Base-by-base conservation (phyloP, 768 basidiomycete genomes). In the Mycena maculata region DNA sequence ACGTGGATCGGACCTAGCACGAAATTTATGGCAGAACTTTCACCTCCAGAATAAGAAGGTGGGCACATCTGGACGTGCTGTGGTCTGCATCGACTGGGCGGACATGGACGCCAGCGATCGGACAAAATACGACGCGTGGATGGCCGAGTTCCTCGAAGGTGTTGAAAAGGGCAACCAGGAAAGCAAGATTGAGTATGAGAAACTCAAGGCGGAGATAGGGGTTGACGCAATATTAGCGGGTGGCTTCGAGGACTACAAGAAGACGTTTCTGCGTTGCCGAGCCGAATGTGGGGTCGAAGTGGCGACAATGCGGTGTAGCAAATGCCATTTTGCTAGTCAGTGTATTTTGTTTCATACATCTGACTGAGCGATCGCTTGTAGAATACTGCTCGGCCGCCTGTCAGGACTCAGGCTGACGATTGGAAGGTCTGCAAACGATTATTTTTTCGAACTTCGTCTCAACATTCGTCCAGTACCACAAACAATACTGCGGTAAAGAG, bases 271-370 rank as follows among this genome's bases (percentile, higher is more conserved):
- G 22, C 31, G 25, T n/a, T 54, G 52, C 16, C 31, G 52, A 8
- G 33, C 52, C 52, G 52, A 36, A 13, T 54, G 33, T 54, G 52
- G 52, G 22, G 52, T 54, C 38, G 52, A 33, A 33, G 52, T 54
- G 10, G 52, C 52, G 22, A 38, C 52, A 16, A 20, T 36, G 52
- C 52, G 52, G 23, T 54, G 52, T 12, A 39, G 52, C 22, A 54
- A 54, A 54, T 54, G 52, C 23, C 52, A 54, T 13, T 54, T 54
- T 15, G 52, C 52, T 25, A 54, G 52, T 54, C n/a, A 39, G 33
- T 54, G 3, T 30, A 3, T 10, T 2, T 38, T 13, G 33, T 27
- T 47, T 47, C 45, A 1, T 2, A n/a, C 27, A 30, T 13, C 30
- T 49, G 11, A 23, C 7, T 9, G 4, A 18, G 3, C 15, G 28